phyloP scores from a whole-genome alignment of 768 basidiomycete genomes.

The Lentinus brumalis region DNA sequence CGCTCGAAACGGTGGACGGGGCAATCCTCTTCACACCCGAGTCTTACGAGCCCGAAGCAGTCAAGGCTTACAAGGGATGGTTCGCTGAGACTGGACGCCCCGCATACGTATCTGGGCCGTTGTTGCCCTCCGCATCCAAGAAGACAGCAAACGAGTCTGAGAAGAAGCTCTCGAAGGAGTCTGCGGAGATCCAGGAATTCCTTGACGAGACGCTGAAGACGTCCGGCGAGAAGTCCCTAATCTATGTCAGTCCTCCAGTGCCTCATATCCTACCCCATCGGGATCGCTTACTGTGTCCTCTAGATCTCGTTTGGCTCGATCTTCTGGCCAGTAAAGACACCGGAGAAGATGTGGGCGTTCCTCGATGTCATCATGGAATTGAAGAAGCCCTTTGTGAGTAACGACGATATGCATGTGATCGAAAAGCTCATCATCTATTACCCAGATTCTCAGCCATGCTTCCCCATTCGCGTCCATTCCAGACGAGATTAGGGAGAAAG shows the following conservation, averaged over 20 bases:
- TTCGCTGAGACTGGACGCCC: constrained; percentile 16
- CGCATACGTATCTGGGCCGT: constrained; percentile 19
- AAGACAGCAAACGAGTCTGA: constrained; percentile 4
- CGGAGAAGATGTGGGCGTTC: constrained; percentile 26
- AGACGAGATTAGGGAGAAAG: constrained; percentile 13
- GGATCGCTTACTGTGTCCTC: not conserved
- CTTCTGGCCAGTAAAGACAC: constrained; percentile 23
- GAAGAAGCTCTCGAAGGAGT: constrained; percentile 11
- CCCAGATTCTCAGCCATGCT: constrained; percentile 26
- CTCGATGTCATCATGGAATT: constrained; percentile 26
- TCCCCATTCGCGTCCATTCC: constrained; percentile 19
- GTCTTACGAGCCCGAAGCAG: constrained; percentile 20
- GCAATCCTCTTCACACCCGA: constrained; percentile 15
- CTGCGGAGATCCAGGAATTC: constrained; percentile 16
- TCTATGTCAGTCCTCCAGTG: constrained; percentile 21
- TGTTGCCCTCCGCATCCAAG: constrained; percentile 8
- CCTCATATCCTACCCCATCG: not conserved
- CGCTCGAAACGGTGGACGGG: constrained; percentile 16
- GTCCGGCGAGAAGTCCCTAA: constrained; percentile 21
- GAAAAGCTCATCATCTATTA: not conserved
- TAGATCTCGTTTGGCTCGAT: constrained; percentile 29
- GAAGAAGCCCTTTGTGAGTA: constrained; percentile 26
- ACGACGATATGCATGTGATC: not conserved
- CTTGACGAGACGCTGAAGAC: constrained; percentile 15
- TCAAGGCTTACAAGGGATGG: constrained; percentile 16